Conservation (phyloP, 2,329 filamentous ascomycete genomes). For the Incumbomyces delicatus region DNA sequence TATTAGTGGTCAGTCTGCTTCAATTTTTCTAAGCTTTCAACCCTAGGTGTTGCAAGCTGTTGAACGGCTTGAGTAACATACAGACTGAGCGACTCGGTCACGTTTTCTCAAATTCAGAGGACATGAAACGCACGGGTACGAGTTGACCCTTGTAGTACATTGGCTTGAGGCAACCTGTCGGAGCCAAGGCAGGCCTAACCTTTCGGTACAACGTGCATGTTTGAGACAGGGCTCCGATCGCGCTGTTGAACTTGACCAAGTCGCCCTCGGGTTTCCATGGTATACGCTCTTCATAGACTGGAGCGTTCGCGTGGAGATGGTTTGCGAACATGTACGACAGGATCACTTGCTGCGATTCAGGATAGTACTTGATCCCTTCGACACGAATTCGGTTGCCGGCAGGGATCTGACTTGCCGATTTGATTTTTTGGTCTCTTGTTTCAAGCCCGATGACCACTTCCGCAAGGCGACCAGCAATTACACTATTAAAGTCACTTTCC, state of each 20-base stretch:
- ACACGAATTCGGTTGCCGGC: background rate
- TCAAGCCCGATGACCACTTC: background rate
- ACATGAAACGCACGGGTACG: background rate
- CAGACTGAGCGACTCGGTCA: too few species aligned
- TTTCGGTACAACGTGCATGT: slow-evolving; percentile 3
- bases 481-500: slow-evolving; percentile 3
- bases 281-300: background rate
- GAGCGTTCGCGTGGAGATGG: background rate
- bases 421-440: background rate
- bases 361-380: slow-evolving; percentile 2
- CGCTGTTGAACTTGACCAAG: background rate
- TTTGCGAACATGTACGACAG: background rate
- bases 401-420: background rate
- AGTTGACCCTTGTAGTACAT: slow-evolving; percentile 2
- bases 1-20: too few species aligned
- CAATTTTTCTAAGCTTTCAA: too few species aligned
- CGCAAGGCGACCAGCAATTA: background rate
- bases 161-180: background rate
- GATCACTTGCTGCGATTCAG: background rate
- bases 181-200: background rate
- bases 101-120: background rate
- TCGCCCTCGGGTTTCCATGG: slow-evolving; percentile 3
- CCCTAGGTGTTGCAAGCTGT: too few species aligned
- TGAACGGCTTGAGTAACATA: too few species aligned
- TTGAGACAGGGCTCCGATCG: slow-evolving; percentile 2